Percentiles rank a stretch among this genome's conserved stretches.
These are phyloP conservation scores for Ophiostoma perfectum DNA, from an alignment of 2,329 filamentous ascomycete genomes.

Conservation along the genomic window DNA sequence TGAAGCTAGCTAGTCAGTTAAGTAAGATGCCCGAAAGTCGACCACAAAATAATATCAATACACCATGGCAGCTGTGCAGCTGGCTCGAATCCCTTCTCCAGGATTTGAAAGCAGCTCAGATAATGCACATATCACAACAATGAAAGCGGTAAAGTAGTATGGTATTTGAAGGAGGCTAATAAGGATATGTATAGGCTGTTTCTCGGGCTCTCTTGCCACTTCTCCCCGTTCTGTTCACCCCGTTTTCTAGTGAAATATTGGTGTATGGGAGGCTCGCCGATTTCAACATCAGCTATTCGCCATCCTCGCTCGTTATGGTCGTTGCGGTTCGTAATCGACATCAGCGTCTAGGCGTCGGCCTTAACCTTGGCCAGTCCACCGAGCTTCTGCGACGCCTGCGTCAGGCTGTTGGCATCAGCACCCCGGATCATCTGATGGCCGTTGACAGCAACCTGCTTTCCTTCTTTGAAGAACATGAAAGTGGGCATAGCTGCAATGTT, in stretches of 20 bases:
- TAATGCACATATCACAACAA: too few relatives aligned
- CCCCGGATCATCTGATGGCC: constrained; percentile 10
- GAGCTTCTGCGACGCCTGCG: constrained; percentile 8
- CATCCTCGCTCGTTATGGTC: not conserved
- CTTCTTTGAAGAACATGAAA: constrained; percentile 48
- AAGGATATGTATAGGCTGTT: too few relatives aligned
- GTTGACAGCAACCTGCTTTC: constrained; percentile 16
- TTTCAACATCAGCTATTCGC: not conserved
- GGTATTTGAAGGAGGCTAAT: too few relatives aligned
- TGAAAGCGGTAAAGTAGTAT: too few relatives aligned
- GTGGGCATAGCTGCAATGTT: constrained; percentile 53
- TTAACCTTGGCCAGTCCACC: constrained; percentile 16
- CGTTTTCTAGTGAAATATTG: not conserved
- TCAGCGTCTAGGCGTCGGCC: constrained; percentile 7
- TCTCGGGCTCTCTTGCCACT: too few relatives aligned
- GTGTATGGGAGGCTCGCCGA: not conserved
- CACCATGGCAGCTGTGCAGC: not conserved
- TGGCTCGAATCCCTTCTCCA: too few relatives aligned
- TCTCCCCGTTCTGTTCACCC: not conserved
- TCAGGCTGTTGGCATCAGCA: constrained; percentile 13
- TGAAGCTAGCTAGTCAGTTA: not conserved
- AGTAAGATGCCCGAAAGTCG: not conserved
- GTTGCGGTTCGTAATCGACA: not conserved
- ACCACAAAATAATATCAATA: not conserved
- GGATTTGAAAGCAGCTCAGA: too few relatives aligned